Percentiles rank a stretch among this genome's conserved stretches.
Conservation (phyloP, 2,329 filamentous ascomycete species). For the Aspergillus tamarii region DNA sequence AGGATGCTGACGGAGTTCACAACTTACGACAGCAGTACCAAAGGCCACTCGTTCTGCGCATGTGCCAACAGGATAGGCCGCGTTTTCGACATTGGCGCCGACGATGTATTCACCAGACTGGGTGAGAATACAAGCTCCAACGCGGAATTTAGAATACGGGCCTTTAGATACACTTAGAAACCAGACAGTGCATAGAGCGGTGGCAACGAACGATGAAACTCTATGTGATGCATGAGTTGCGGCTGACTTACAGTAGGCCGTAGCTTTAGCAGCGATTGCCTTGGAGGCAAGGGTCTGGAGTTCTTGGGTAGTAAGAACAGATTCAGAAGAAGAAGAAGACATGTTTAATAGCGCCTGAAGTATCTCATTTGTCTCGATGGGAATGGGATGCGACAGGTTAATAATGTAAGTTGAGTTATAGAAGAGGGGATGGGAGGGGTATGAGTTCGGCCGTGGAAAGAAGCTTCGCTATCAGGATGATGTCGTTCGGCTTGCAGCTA, state of each 20-base stretch:
- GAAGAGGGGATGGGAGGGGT: not conserved
- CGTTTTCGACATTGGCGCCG: conserved; percentile 93
- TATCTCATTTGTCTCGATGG: not conserved
- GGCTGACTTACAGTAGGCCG: conserved; percentile 73
- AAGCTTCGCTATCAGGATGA: not conserved
- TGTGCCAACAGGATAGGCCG: conserved; percentile 88
- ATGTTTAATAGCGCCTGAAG: conserved; percentile 19
- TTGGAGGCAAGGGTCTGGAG: conserved; percentile 65
- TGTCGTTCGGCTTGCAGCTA: not conserved
- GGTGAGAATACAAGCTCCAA: conserved; percentile 79
- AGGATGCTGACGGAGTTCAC: conserved; percentile 22
- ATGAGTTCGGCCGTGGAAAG: not conserved
- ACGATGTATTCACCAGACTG: conserved; percentile 59
- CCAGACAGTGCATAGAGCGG: not conserved
- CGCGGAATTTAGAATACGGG: conserved; percentile 88
- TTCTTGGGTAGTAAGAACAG: conserved; percentile 61
- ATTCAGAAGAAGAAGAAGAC: conserved; percentile 19
- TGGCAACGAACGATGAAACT: not conserved
- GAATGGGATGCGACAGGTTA: not conserved
- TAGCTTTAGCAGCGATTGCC: conserved; percentile 71
- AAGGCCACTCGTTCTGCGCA: conserved; percentile 94
- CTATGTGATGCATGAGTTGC: not conserved
- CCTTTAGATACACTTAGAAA: conserved; percentile 44
- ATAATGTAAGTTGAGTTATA: not conserved
- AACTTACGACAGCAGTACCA: conserved; percentile 69